These are phyloP conservation scores for Euphorbia lathyris DNA, from an alignment of 345 rosid genomes.

Conservation along the genomic window DNA sequence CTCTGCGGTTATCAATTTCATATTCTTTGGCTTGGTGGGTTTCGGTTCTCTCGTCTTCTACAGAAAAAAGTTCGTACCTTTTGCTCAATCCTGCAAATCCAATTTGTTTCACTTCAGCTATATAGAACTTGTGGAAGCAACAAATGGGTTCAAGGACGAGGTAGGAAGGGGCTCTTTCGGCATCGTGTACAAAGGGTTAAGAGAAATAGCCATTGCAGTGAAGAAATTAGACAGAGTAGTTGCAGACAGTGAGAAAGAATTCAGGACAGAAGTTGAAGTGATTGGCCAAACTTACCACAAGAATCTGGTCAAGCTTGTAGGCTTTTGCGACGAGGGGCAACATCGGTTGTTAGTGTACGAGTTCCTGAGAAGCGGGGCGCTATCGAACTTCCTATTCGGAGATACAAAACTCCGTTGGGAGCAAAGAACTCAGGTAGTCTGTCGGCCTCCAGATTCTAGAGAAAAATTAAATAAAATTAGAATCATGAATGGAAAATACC, in stretches of 20 bases:
- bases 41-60: constrained; percentile 15
- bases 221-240: constrained; percentile 21
- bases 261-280: constrained; percentile 22
- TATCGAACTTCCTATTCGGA: constrained; percentile 23
- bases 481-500: no score
- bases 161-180: constrained; percentile 35
- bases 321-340: constrained; percentile 31
- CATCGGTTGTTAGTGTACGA: constrained; percentile 31
- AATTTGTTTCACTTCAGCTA: constrained; percentile 30
- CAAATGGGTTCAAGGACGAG: constrained; percentile 40
- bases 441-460: no score
- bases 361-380: constrained; percentile 26
- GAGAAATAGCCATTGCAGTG: constrained; percentile 13
- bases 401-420: constrained; percentile 23
- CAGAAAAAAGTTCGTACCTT: constrained; percentile 1
- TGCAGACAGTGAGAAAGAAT: constrained; percentile 22
- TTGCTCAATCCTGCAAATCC: neutral
- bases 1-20: constrained; percentile 24
- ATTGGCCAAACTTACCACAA: constrained; percentile 36
- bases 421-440: constrained; percentile 9
- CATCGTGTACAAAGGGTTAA: constrained; percentile 23
- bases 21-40: constrained; percentile 8
- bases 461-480: no score
- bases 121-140: constrained; percentile 33
- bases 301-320: constrained; percentile 33